These are phyloP conservation scores for Colletotrichum euphorbiae DNA, from an alignment of 2,329 filamentous ascomycete genomes.

Conservation along the genomic window DNA sequence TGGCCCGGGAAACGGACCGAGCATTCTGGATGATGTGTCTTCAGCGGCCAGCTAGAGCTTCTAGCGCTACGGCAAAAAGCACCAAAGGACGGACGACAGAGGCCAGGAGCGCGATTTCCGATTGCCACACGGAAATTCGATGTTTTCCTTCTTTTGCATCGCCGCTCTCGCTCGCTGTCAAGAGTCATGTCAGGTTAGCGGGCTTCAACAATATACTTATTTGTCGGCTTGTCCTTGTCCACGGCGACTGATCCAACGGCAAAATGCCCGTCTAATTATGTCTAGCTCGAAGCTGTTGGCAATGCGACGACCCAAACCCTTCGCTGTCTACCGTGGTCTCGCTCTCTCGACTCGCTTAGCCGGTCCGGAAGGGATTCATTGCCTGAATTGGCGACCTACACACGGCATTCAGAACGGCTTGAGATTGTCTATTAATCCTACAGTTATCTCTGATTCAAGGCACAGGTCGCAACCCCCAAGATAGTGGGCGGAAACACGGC, in stretches of 20 bases:
- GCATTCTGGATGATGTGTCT: slow-evolving; percentile 19
- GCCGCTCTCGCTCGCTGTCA: not conserved
- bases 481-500: slow-evolving; percentile 8
- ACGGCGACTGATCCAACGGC: slow-evolving; percentile 1
- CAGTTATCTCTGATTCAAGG: slow-evolving; percentile 5
- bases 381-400: slow-evolving; percentile 20
- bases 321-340: not conserved
- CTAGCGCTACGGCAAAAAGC: slow-evolving; percentile 21
- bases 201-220: slow-evolving; percentile 2
- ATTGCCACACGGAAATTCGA: slow-evolving; percentile 9
- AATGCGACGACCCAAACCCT: not conserved
- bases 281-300: slow-evolving; percentile 3
- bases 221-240: slow-evolving; percentile 11
- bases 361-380: not conserved
- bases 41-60: slow-evolving; percentile 10
- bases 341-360: slow-evolving; percentile 14
- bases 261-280: not conserved
- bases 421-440: slow-evolving; percentile 3
- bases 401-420: slow-evolving; percentile 2
- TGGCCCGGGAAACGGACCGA: slow-evolving; percentile 30
- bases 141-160: slow-evolving; percentile 1
- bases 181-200: not conserved
- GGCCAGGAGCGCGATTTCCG: slow-evolving; percentile 7
- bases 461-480: not conserved
- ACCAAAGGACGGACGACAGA: slow-evolving; percentile 13